These are phyloP conservation scores for Tieghemiomyces parasiticus DNA, from an alignment of 192 early-diverging fungal genomes.

Conservation along the genomic window DNA sequence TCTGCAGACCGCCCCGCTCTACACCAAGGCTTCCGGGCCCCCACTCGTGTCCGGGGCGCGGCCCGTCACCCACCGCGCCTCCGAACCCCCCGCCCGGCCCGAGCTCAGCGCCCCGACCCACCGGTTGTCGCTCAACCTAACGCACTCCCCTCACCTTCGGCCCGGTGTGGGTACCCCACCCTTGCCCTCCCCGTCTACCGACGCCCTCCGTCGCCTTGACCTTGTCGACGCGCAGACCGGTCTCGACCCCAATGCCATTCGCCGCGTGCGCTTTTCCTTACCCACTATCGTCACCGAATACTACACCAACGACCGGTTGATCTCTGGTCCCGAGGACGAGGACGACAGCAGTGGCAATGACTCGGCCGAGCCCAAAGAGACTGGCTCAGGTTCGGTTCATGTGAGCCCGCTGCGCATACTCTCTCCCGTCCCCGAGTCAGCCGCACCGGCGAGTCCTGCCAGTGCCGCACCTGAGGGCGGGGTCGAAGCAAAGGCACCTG, in stretches of 20 bases:
- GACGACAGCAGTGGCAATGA: conserved; percentile 5
- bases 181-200: background rate
- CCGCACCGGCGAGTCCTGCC: background rate
- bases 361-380: background rate
- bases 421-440: background rate
- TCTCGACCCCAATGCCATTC: conserved; percentile 24
- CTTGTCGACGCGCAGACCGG: background rate
- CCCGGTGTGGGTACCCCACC: background rate
- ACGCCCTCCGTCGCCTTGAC: conserved; percentile 1
- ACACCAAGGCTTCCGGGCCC: too few relatives aligned
- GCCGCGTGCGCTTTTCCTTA: conserved; percentile 31
- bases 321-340: conserved; percentile 14
- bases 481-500: background rate
- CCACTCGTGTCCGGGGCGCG: too few relatives aligned
- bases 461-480: background rate
- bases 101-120: background rate
- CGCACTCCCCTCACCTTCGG: background rate
- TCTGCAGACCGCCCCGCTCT: background rate
- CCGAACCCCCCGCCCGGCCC: background rate
- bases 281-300: conserved; percentile 35
- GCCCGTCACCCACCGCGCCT: background rate
- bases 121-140: background rate
- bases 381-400: too few relatives aligned
- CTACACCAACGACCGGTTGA: conserved; percentile 20
- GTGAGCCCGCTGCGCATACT: background rate